Conservation (phyloP, 116 monocot species). For the Zostera marina region DNA sequence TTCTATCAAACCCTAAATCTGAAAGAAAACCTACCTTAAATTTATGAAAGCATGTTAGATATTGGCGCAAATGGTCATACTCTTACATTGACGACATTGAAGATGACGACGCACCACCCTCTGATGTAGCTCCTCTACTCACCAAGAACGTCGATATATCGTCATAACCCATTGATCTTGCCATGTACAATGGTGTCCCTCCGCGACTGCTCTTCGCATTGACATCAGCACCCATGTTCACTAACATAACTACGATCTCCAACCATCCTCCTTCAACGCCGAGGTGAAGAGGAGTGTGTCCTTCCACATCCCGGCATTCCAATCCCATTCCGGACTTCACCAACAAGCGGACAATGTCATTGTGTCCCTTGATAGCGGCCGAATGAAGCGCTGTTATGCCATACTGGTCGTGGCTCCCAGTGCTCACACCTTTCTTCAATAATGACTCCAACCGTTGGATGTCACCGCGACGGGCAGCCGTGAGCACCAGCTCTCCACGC, state of each 20-base stretch:
- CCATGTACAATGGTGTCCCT: constrained; percentile 40
- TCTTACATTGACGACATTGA: constrained; percentile 2
- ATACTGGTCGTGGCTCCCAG: constrained; percentile 38
- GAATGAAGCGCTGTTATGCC: constrained; percentile 48
- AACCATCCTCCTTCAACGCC: constrained; percentile 47
- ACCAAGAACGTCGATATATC: constrained; percentile 30
- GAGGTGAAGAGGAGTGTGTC: constrained; percentile 60
- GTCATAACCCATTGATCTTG: constrained; percentile 36
- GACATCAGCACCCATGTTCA: constrained; percentile 39
- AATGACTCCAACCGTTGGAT: constrained; percentile 33
- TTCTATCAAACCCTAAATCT: too few relatives aligned
- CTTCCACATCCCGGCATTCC: constrained; percentile 47
- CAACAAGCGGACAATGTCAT: constrained; percentile 33
- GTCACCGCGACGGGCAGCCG: constrained; percentile 53
- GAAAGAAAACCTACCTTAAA: too few relatives aligned
- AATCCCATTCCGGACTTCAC: constrained; percentile 39
- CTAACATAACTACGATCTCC: constrained; percentile 38
- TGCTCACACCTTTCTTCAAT: constrained; percentile 28
- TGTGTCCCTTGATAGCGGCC: constrained; percentile 54
- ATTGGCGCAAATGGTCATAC: too few relatives aligned
- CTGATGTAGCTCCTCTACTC: constrained; percentile 22
- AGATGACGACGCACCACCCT: constrained; percentile 7
- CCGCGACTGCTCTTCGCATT: constrained; percentile 38
- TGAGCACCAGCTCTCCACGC: constrained; percentile 42
- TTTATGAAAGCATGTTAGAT: too few relatives aligned